Conservation (phyloP, 768 basidiomycete species). For the Fomitopsis serialis region DNA sequence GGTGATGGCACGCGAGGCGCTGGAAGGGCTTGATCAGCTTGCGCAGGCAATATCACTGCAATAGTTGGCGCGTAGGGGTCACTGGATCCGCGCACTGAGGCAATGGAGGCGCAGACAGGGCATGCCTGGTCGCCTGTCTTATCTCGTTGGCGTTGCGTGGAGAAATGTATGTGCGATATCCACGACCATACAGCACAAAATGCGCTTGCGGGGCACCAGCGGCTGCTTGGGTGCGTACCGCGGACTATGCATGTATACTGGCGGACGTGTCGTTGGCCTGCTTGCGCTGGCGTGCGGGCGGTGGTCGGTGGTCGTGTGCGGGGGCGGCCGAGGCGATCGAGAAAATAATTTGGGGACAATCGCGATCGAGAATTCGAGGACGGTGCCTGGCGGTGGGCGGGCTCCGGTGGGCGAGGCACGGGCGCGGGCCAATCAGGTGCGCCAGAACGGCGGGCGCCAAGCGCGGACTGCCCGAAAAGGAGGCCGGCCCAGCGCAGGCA, state of each 20-base stretch:
- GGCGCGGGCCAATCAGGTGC: background rate
- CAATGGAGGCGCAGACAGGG: no score
- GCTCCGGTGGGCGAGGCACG: background rate
- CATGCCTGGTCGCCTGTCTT: no score
- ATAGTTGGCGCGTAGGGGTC: slow-evolving; percentile 25
- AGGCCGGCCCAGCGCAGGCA: background rate
- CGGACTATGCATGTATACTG: no score
- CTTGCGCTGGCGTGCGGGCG: slow-evolving; percentile 27
- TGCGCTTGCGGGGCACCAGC: no score
- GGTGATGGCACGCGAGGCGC: slow-evolving; percentile 71
- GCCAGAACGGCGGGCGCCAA: background rate
- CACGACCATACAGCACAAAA: no score
- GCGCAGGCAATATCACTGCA: no score
- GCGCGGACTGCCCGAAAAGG: background rate
- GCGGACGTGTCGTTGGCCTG: no score
- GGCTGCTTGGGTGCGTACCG: no score
- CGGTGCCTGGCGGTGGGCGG: background rate
- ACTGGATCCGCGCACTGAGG: no score
- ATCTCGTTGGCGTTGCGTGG: no score
- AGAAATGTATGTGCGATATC: no score
- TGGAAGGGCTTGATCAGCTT: slow-evolving; percentile 48
- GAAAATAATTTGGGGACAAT: background rate
- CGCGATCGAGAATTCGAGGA: background rate
- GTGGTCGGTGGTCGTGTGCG: slow-evolving; percentile 25
- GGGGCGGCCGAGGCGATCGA: background rate